Evolutionary conservation across 1,284 basidiomycete genomes (phyloP), one percentile per base, ranked within the genome.

Genomic region (Hypsizygus ulmarius): DNA sequence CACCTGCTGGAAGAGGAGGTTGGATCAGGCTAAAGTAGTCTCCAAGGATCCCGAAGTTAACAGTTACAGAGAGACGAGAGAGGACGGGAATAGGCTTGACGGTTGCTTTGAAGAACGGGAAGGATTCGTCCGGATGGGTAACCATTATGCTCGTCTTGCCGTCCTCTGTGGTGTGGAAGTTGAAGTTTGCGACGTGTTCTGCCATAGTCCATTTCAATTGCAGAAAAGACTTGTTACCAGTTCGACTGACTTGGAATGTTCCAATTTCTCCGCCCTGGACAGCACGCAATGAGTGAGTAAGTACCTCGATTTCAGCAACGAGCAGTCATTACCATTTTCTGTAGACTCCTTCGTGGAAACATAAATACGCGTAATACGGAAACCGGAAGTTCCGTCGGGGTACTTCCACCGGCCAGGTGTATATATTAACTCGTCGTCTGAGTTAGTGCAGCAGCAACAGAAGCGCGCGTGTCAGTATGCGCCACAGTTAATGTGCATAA

Each of bases 381-480:
- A 60, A 2, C 53, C 62, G 10, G 43, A 37, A 0, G 40, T 56
- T 8, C 56, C 59, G 40, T 61, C 50, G 2, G 54, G 27, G 43
- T 64, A 65, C 37, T 60, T 62, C 62, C 62, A 66, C 34, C 55
- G 49, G 14, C 64, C 64, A 7, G 63, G 63, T 9, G 54, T 43
- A 34, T 66, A 66, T 0, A 65, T 48, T 32, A 66, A 52, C 42
- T 65, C 64, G 45, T 65, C 55, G 47, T 66, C 63, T 65, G 28
- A 28, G 1, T 42, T 8, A 43, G 27, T n/a, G 8, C 3, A n/a
- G n/a, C n/a, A n/a, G n/a, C n/a, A n/a, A n/a, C n/a, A n/a, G n/a
- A n/a, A n/a, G n/a, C n/a, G n/a, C 15, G 1, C 32, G 21, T 5
- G 29, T 42, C 30, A 37, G 36, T 47, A 45, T 19, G 8, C 19